Base-by-base conservation (phyloP, 1,284 basidiomycete genomes). In the Ceratobasidium sp. region DNA sequence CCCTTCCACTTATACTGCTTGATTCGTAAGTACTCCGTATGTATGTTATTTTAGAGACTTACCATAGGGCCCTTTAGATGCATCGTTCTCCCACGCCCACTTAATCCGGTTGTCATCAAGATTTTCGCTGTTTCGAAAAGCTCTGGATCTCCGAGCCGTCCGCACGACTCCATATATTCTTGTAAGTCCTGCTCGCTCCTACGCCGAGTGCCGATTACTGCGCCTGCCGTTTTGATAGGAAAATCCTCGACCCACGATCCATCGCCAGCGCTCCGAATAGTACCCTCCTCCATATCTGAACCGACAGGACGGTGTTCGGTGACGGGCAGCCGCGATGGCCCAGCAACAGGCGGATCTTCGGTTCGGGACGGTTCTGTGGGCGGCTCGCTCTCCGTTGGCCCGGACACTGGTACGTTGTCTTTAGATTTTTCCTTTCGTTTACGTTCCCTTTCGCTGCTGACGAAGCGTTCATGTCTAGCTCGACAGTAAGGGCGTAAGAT, bases 51-150 rank as follows among this genome's bases (percentile, higher is more conserved):
- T 11, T 20, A 26, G 10, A 10, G 20, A 65, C 63, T 65, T n/a
- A 65, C 63, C 20, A 23, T 15, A 28, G 63, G 63, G 10, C 63
- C 63, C 31, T 65, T 65, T 31, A 65, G 39, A 49, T 65, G 63
- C 31, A 23, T 65, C 23, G n/a, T 65, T 65, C 45, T 35, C 26
- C 39, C 63, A 17, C 20, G 4, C 23, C 39, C 37, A 23, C 17
- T 65, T 39, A 65, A 42, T 42, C 73, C 73, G 1, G 73, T 75
- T 1, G 73, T 75, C 73, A 75, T 75, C 51, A 75, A 26, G 5
- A 75, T 8, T 35, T 75, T 51, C 6, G 61, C 73, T 1, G 37
- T 56, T 31, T 39, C 35, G 10, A 75, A 65, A 4, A 45, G n/a
- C 15, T 75, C 73, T 2, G 17, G 26, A 33, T 75, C 26, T 2